Evolutionary conservation across 2,329 filamentous ascomycete genomes (phyloP), one percentile per base, ranked within the genome.

Genomic region (Phyllosticta citribraziliensis): DNA sequence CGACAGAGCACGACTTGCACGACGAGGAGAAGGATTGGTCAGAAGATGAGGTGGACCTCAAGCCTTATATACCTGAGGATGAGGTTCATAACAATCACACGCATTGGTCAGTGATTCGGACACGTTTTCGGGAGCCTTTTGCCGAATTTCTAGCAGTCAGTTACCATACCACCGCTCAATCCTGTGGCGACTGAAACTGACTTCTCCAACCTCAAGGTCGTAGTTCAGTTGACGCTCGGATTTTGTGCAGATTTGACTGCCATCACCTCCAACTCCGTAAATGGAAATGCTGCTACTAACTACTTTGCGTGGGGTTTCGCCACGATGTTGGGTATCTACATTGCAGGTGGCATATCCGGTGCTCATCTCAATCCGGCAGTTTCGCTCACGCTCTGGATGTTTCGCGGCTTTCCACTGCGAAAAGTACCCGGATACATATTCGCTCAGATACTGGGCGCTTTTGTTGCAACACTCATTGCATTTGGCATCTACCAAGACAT

Each of bases 291-390:
- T 22, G 66, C 69, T 35, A 68, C 70, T 0, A 68, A 69, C 55
- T 67, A 69, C 10, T 72, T 70, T 67, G 69, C 77, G 5, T 84
- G 81, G 82, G 82, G 81, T 1, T 72, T 84, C 14, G 80, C 78
- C 1, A 76, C 77, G 22, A 84, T 83, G 78, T 72, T 79, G 0
- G 78, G 72, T 5, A 77, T 79, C 62, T 79, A 78, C 57, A 61
- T 77, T 3, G 72, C 74, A 1, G 78, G 77, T 65, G 78, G 78
- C 17, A 72, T 79, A 4, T 78, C 75, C 3, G 78, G 79, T 61
- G 76, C 74, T 0, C 78, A 80, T 59, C 69, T 81, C n/a, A 80
- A 79, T 56, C 79, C 79, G 0, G 75, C 73, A 0, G 71, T 80
- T 6, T 76, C 76, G 0, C 70, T 79, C 19, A 68, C 70, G 20